Conservation (phyloP, 371 early-diverging fungal genomes). For the Mortierella sp. region DNA sequence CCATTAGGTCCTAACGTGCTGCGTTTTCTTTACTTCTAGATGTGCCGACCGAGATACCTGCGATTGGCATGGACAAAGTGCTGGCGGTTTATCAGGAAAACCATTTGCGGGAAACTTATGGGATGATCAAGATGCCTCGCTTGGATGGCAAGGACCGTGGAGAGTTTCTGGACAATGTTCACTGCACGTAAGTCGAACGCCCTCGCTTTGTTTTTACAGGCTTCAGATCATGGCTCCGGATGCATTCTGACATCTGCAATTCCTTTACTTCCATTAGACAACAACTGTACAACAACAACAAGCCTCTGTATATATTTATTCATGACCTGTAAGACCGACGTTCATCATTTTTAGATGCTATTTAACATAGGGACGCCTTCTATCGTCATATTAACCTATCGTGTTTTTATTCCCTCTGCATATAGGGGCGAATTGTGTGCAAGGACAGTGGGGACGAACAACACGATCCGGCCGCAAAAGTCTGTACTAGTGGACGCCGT, state of each 20-base stretch:
- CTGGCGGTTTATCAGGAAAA: constrained; percentile 23
- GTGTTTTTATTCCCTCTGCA: background rate
- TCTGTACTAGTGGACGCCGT: constrained; percentile 38
- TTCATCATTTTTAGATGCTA: background rate
- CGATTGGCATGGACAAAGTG: constrained; percentile 25
- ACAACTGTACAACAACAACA: constrained; percentile 32
- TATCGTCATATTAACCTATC: background rate
- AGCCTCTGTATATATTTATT: constrained; percentile 52
- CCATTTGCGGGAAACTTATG: constrained; percentile 30
- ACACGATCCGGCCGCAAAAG: constrained; percentile 36
- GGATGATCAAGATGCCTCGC: constrained; percentile 49
- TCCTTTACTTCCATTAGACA: constrained; percentile 7
- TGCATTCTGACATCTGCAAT: background rate
- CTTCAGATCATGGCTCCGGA: too few species aligned
- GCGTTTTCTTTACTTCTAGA: constrained; percentile 14
- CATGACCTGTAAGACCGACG: constrained; percentile 44
- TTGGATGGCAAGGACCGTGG: constrained; percentile 26
- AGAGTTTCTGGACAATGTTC: constrained; percentile 44
- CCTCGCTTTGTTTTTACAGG: background rate
- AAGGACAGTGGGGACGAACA: constrained; percentile 26
- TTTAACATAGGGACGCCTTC: background rate
- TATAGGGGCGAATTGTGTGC: constrained; percentile 46
- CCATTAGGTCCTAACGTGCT: background rate
- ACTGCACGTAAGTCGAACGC: constrained; percentile 47
- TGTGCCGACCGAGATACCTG: background rate